Base-by-base conservation (phyloP, 1,284 basidiomycete genomes). In the Trametes sp. region DNA sequence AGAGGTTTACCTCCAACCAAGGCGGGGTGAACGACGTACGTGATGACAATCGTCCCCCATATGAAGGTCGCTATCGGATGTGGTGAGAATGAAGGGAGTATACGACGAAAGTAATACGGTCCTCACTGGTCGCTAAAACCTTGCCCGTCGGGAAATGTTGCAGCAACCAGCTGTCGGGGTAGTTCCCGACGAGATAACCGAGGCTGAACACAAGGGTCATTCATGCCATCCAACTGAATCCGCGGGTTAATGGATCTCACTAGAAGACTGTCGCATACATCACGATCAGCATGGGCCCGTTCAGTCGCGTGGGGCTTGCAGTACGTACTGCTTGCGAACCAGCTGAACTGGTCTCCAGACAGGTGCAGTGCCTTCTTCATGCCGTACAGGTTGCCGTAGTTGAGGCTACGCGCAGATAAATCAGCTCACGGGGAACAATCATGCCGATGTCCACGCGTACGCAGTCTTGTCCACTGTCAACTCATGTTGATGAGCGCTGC, bases 321-420 rank as follows among this genome's bases (percentile, higher is more conserved):
- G 33, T 14, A 44, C 69, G 38, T 19, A 70, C 69, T 61, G 31
- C 69, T 70, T 3, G 66, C 69, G 29, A 70, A 65, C 69, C 69
- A 70, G 31, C 57, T 62, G 55, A 66, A 70, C 54, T 68, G 65
- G 41, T 59, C 28, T 2, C 69, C 66, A 14, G 60, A 58, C 4
- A 66, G 55, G 24, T 67, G 55, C 13, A 70, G 55, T 8, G 60
- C 66, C 6, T 46, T 35, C 62, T 64, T 64, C 69, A 70, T 70
- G 5, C 69, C 69, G 33, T 70, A 70, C 45, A 70, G 45, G 28
- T 70, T 70, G 4, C 59, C 69, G 49, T 68, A 70, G 48, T 70
- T 70, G 4, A 70, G 51, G 1, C 69, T 59, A 38, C 23, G 21
- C 3, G 23, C 11, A n/a, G 4, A 3, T 1, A 1, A 14, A 8